Conservation (phyloP, 345 rosid species). For the Draba incana region DNA sequence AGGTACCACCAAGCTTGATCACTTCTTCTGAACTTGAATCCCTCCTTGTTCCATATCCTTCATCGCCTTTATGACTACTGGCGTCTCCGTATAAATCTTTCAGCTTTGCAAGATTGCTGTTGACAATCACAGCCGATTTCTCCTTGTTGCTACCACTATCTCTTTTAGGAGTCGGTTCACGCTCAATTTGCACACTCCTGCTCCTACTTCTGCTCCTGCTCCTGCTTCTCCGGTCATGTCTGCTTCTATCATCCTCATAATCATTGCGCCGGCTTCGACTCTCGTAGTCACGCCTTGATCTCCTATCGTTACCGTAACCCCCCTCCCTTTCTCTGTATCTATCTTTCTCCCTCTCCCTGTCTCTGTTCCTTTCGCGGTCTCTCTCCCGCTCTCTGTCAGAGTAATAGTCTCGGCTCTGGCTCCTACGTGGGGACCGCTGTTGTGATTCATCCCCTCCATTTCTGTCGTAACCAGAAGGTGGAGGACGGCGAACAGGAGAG, state of each 20-base stretch:
- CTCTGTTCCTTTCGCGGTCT: constrained; percentile 49
- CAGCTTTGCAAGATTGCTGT: constrained; percentile 88
- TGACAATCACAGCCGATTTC: constrained; percentile 47
- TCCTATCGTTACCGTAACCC: constrained; percentile 50
- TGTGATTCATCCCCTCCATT: constrained; percentile 49
- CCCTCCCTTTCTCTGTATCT: constrained; percentile 50
- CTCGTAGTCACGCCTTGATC: constrained; percentile 47
- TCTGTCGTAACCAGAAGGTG: constrained; percentile 64
- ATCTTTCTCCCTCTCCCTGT: constrained; percentile 44
- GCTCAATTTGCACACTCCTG: constrained; percentile 68
- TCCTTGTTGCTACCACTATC: constrained; percentile 54
- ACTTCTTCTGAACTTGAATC: constrained; percentile 81
- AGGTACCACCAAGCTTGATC: constrained; percentile 83
- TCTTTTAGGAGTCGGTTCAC: constrained; percentile 52
- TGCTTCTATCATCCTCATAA: constrained; percentile 50
- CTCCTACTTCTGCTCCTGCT: constrained; percentile 74
- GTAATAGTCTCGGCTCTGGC: constrained; percentile 73
- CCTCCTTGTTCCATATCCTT: constrained; percentile 53
- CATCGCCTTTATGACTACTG: constrained; percentile 55
- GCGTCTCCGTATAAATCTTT: constrained; percentile 85
- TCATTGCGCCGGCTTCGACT: constrained; percentile 53
- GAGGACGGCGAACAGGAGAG: constrained; percentile 92
- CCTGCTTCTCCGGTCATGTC: constrained; percentile 53
- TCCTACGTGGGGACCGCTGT: constrained; percentile 66
- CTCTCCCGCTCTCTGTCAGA: constrained; percentile 57